Conservation (phyloP, 2,329 filamentous ascomycete species). For the Pseudogymnoascus sp. region DNA sequence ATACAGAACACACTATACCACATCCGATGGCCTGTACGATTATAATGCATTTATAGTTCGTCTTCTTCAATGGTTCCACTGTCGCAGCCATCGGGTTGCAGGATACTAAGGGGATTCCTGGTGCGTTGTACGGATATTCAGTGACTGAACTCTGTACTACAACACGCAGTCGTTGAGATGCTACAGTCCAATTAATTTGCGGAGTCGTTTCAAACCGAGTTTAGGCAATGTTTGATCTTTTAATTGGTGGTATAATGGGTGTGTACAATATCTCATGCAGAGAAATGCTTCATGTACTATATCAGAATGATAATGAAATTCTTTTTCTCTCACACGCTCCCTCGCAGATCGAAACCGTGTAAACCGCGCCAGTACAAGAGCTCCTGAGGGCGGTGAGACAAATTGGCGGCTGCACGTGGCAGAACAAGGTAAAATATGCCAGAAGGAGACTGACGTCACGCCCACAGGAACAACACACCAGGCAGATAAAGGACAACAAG, state of each 20-base stretch:
- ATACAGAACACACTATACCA: neutral
- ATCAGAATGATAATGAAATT: neutral
- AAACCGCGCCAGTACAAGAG: neutral
- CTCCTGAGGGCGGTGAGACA: neutral
- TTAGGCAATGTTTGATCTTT: neutral
- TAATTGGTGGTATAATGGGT: neutral
- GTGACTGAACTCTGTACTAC: neutral
- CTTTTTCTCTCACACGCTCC: neutral
- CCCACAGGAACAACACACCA: conserved; percentile 3
- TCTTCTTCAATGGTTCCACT: neutral
- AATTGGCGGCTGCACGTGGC: neutral
- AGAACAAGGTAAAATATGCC: neutral
- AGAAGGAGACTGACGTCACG: neutral
- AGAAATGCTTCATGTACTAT: neutral
- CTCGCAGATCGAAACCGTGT: neutral
- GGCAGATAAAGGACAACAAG: conserved; percentile 8
- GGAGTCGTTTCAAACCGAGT: neutral
- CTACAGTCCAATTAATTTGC: neutral
- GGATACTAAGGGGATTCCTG: neutral
- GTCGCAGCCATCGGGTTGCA: neutral
- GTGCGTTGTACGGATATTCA: neutral
- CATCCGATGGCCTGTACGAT: neutral
- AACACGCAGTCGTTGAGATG: neutral
- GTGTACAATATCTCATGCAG: neutral
- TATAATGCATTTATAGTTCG: neutral